phyloP scores from a whole-genome alignment of 2,329 filamentous ascomycete genomes.

The Beauveria sp. region DNA sequence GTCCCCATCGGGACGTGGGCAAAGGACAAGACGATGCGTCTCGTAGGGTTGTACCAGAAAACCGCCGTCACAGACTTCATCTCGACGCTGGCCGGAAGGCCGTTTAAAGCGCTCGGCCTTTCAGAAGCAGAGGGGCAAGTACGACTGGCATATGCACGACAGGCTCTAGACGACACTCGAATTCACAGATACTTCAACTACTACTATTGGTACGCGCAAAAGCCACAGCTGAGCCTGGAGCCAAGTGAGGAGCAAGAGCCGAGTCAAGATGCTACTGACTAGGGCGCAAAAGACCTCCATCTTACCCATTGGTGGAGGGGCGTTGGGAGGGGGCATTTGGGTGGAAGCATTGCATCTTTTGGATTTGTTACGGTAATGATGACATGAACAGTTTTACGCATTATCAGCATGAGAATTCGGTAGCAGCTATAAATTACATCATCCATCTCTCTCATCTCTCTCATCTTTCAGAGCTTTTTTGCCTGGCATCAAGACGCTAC shows the following conservation, averaged over 20 bases:
- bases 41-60: constrained; percentile 37
- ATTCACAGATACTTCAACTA: constrained; percentile 37
- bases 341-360: neutral
- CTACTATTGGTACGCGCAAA: constrained; percentile 37
- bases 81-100: constrained; percentile 34
- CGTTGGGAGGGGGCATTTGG: neutral
- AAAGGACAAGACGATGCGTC: constrained; percentile 30
- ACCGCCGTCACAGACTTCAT: constrained; percentile 34
- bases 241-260: neutral
- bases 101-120: constrained; percentile 31
- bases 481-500: no score
- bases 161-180: constrained; percentile 26
- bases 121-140: constrained; percentile 26
- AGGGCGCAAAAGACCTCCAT: neutral
- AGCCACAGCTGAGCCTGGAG: constrained; percentile 14
- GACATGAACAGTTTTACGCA: neutral
- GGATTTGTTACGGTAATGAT: neutral
- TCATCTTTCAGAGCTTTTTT: neutral
- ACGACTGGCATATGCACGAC: constrained; percentile 24
- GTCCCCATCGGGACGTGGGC: constrained; percentile 41
- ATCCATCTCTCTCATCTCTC: no score
- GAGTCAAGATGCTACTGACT: neutral
- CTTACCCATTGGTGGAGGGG: neutral
- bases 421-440: neutral
- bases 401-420: neutral